A percentile compares a stretch with the other conserved stretches of the same genome.
These are phyloP conservation scores for Suillus hirtellus DNA, from an alignment of 768 basidiomycete genomes.

Conservation along the genomic window DNA sequence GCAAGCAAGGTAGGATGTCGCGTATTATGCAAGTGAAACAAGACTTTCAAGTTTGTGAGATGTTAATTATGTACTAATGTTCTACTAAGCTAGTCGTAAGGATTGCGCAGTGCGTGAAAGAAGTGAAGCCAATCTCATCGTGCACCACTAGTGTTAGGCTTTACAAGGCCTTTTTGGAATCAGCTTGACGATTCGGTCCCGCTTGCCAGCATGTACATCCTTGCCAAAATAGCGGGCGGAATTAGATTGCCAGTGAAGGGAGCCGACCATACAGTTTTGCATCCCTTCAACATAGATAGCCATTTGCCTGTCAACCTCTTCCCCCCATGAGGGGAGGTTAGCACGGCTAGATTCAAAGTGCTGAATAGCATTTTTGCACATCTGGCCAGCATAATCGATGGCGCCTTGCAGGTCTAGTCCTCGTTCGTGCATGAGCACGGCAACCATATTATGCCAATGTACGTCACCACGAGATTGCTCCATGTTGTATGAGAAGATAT, in stretches of 20 bases:
- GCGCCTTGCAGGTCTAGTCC: slow-evolving; percentile 60
- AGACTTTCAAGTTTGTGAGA: too few relatives aligned
- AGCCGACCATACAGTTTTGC: slow-evolving; percentile 71
- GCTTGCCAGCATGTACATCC: slow-evolving; percentile 54
- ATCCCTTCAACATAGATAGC: slow-evolving; percentile 59
- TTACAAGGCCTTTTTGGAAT: slow-evolving; percentile 36
- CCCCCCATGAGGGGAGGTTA: slow-evolving; percentile 60
- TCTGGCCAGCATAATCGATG: slow-evolving; percentile 56
- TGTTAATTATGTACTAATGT: too few relatives aligned
- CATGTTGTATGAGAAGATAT: slow-evolving; percentile 71
- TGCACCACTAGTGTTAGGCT: not conserved
- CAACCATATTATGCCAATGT: slow-evolving; percentile 52
- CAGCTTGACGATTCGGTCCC: slow-evolving; percentile 51
- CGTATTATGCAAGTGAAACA: too few relatives aligned
- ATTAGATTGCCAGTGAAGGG: slow-evolving; percentile 72
- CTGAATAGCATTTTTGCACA: slow-evolving; percentile 46
- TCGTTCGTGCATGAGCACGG: slow-evolving; percentile 42
- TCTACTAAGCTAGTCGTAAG: not conserved
- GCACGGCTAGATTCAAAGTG: slow-evolving; percentile 48
- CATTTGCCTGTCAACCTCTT: slow-evolving; percentile 59
- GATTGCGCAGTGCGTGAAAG: not conserved
- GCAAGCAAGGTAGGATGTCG: too few relatives aligned
- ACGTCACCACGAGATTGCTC: slow-evolving; percentile 70
- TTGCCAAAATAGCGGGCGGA: slow-evolving; percentile 68
- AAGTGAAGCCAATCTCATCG: not conserved